These are phyloP conservation scores for Aspergillus latus DNA, from an alignment of 2,329 filamentous ascomycete genomes.

Conservation along the genomic window DNA sequence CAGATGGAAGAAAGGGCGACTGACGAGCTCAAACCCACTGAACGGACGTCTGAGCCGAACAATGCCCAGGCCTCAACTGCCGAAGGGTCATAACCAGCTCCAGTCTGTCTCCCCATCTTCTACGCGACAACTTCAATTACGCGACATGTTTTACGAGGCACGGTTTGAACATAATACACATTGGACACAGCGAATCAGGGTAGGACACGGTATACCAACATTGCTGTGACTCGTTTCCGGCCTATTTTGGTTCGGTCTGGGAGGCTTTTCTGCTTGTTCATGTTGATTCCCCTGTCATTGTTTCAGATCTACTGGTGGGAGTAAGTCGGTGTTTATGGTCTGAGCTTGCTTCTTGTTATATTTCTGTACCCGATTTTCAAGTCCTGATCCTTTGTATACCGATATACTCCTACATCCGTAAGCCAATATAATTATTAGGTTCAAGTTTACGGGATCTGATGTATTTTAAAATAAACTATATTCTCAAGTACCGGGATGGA, in stretches of 20 bases:
- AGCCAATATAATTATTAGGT: neutral
- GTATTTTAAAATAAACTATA: neutral
- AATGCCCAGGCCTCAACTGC: constrained; percentile 1
- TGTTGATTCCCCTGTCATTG: constrained; percentile 4
- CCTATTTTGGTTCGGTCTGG: neutral
- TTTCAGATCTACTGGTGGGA: neutral
- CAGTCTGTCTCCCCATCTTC: neutral
- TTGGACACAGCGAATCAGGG: neutral
- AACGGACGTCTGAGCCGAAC: neutral
- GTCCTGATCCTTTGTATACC: neutral
- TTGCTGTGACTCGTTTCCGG: neutral
- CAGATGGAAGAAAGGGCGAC: neutral
- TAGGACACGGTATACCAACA: constrained; percentile 4
- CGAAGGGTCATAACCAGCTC: constrained; percentile 2
- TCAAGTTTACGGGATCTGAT: neutral
- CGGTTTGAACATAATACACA: neutral
- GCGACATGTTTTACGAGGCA: constrained; percentile 10
- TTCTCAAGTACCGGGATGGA: neutral
- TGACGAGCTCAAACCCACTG: neutral
- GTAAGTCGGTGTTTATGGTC: constrained; percentile 1
- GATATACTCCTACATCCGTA: neutral
- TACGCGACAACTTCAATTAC: neutral
- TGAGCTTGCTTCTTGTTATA: neutral
- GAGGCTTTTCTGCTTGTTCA: constrained; percentile 12
- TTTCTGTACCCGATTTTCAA: neutral